A percentile compares a stretch with the other conserved stretches of the same genome.
phyloP scores from a whole-genome alignment of 2,329 filamentous ascomycete species.

The Ceratocystis harringtonii region DNA sequence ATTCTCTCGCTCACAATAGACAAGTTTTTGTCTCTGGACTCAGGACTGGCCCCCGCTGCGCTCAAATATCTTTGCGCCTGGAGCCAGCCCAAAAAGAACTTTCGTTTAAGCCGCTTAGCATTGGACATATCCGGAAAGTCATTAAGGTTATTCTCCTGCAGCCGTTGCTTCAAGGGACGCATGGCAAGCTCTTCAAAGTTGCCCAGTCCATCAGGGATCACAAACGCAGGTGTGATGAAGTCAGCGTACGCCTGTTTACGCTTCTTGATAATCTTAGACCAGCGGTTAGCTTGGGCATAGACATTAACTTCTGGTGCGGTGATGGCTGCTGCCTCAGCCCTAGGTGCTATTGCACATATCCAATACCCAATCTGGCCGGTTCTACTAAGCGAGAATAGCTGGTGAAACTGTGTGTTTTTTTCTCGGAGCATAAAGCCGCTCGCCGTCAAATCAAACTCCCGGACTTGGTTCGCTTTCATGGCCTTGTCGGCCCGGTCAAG shows the following conservation, averaged over 20 bases:
- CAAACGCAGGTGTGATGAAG: conserved; percentile 24
- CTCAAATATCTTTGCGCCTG: not conserved
- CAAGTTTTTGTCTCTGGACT: not conserved
- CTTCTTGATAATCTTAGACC: conserved; percentile 11
- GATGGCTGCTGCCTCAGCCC: conserved; percentile 7
- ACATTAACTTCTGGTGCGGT: conserved; percentile 8
- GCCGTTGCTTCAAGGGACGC: conserved; percentile 9
- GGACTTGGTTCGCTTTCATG: not conserved
- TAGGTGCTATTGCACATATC: conserved; percentile 22
- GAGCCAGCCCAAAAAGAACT: conserved; percentile 8
- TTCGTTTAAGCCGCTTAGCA: conserved; percentile 9
- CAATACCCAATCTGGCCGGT: conserved; percentile 32
- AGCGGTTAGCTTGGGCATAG: conserved; percentile 8
- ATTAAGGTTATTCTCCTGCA: not conserved
- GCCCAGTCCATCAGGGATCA: conserved; percentile 26
- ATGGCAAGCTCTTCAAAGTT: conserved; percentile 20
- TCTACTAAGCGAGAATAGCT: conserved; percentile 30
- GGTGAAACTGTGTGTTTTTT: conserved; percentile 31
- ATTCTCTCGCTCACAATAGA: not conserved
- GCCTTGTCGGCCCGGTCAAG: not conserved
- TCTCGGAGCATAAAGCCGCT: conserved; percentile 24
- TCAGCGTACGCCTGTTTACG: conserved; percentile 9
- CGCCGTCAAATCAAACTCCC: not conserved
- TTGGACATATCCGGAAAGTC: not conserved
- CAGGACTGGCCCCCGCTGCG: not conserved